Evolutionary conservation across 345 rosid species (phyloP).

Genomic region (Erodium maritimum): DNA sequence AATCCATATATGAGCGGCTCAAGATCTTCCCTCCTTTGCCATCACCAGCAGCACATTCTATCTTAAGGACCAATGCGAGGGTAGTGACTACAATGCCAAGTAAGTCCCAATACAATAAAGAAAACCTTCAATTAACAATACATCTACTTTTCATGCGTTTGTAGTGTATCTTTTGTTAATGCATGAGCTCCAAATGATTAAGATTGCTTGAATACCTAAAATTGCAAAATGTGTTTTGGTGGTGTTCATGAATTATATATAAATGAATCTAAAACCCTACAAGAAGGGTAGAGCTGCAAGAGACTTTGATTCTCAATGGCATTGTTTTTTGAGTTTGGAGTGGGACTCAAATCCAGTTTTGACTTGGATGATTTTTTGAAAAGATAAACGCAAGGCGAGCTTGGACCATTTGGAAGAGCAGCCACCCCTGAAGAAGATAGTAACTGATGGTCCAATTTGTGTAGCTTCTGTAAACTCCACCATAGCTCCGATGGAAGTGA

Average conservation of each 20-base stretch:
- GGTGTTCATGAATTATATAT: too few relatives aligned
- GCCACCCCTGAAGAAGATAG: constrained; percentile 41
- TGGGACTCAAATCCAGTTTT: constrained; percentile 3
- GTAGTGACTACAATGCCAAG: constrained; percentile 31
- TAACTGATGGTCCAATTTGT: constrained; percentile 37
- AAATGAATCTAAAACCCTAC: too few relatives aligned
- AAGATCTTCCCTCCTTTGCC: constrained; percentile 59
- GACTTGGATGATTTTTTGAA: neutral
- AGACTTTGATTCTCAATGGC: too few relatives aligned
- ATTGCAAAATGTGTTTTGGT: too few relatives aligned
- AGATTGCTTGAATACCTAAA: neutral
- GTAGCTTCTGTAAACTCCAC: constrained; percentile 16
- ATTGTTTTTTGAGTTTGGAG: neutral
- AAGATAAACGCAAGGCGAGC: constrained; percentile 50
- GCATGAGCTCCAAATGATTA: neutral
- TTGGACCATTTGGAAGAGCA: constrained; percentile 30
- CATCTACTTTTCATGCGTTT: neutral
- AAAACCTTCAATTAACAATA: neutral
- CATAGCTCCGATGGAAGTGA: constrained; percentile 31
- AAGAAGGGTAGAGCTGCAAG: too few relatives aligned
- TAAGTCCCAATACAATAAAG: constrained; percentile 16
- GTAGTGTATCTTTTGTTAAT: neutral
- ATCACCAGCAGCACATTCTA: constrained; percentile 32
- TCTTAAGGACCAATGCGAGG: constrained; percentile 37
- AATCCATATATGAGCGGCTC: constrained; percentile 51